Conservation (phyloP, 169 alveolate species). For the Cryptosporidium sp. region DNA sequence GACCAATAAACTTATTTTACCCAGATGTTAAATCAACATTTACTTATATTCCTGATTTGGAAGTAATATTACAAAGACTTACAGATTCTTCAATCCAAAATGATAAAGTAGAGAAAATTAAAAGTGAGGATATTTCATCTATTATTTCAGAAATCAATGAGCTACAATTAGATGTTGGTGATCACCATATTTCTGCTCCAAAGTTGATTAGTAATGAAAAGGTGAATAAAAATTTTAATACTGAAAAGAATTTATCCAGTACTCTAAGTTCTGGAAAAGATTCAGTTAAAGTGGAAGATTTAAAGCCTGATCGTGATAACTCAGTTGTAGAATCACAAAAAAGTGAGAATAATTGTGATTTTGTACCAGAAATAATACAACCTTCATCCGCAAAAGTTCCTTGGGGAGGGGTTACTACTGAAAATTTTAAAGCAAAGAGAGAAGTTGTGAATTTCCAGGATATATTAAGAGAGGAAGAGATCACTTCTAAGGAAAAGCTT, state of each 20-base stretch:
- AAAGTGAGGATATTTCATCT: conserved; percentile 18
- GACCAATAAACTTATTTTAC: conserved; percentile 20
- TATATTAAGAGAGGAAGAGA: conserved; percentile 31
- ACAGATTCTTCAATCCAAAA: background rate
- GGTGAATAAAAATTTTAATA: too few relatives aligned
- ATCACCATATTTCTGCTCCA: conserved; percentile 14
- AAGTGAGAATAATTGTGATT: background rate
- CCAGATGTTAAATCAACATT: conserved; percentile 22
- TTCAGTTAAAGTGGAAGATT: background rate
- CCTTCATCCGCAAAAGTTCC: background rate
- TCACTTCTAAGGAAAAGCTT: background rate
- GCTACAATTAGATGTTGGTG: background rate
- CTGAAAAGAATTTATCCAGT: background rate
- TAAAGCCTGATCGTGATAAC: background rate
- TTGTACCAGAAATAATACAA: background rate
- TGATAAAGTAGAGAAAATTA: conserved; percentile 12
- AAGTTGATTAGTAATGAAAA: conserved; percentile 3
- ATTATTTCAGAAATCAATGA: conserved; percentile 39
- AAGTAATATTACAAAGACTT: background rate
- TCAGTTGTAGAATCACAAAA: background rate
- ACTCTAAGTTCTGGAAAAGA: background rate
- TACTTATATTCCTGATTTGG: conserved; percentile 35
- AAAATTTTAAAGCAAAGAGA: background rate
- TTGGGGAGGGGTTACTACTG: background rate
- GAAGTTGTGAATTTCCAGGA: conserved; percentile 10